Conservation (phyloP, 169 alveolate species). For the Hepatocystis sp. region DNA sequence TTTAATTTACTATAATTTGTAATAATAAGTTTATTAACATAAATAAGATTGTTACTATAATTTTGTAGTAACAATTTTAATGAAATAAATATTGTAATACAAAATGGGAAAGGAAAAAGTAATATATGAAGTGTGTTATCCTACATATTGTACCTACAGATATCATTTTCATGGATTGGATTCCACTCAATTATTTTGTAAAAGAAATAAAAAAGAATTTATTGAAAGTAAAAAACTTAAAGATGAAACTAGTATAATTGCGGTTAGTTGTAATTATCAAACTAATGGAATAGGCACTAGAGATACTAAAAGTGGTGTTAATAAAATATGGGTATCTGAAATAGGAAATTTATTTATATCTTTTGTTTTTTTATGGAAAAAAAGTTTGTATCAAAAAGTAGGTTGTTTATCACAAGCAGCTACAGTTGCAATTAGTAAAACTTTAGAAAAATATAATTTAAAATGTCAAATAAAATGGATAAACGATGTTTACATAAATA, state of each 20-base stretch:
- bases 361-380: conserved; percentile 49
- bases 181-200: conserved; percentile 9
- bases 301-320: not conserved
- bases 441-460: conserved; percentile 31
- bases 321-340: conserved; percentile 20
- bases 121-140: conserved; percentile 11
- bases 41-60: too few species aligned
- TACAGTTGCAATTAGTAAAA: conserved; percentile 42
- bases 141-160: conserved; percentile 9
- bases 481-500: conserved; percentile 25
- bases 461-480: conserved; percentile 32
- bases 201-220: conserved; percentile 18
- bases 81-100: too few species aligned
- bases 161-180: conserved; percentile 15
- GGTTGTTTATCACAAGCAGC: conserved; percentile 15
- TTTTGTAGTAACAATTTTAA: too few species aligned
- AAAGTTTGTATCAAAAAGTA: conserved; percentile 3
- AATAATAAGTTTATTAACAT: too few species aligned
- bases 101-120: conserved; percentile 22
- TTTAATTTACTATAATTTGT: too few species aligned
- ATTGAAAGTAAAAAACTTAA: conserved; percentile 14
- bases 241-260: conserved; percentile 4
- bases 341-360: conserved; percentile 42
- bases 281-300: conserved; percentile 20
- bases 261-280: conserved; percentile 26